Evolutionary conservation across 1,284 basidiomycete species (phyloP), one percentile per base, ranked within the genome.

Genomic region (Taiwanofungus camphoratus): DNA sequence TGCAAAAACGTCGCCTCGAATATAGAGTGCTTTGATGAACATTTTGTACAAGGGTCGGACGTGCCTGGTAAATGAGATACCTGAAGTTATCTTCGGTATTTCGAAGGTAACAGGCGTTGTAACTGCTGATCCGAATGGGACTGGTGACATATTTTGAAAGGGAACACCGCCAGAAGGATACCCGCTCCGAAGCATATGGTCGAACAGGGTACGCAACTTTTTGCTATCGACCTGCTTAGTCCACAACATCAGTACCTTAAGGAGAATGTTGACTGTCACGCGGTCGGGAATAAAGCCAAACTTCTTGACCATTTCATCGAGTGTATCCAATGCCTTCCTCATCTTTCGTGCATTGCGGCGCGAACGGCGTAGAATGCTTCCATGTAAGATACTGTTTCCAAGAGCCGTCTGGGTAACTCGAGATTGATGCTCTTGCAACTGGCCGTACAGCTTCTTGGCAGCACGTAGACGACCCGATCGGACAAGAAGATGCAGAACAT

Each of bases 1-100:
- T 26, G 72, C 77, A 5, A 58, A 58, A 11, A 58, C 52, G 55
- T 87, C 83, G 20, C 69, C 68, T 42, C 76, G 64, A 38, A 65
- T 40, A 61, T 74, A 71, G 44, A 87, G 71, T 24, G 74, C 77
- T 57, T 73, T 79, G 55, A 82, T 71, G 58, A 87, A 82, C 77
- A 79, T 77, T 63, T 71, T 82, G 62, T 81, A 82, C 59, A 86
- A 49, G 22, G 84, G 83, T 46, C 67, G 63, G 15, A 74, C 69
- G 55, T 87, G 83, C 43, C 65, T 69, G 43, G 63, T 58, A 45
- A 78, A 82, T 5, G 69, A 74, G 38, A 81, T 61, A 35, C 60
- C 58, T 20, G 63, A 41, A 13, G 64, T 44, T 13, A 73, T 45
- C 31, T 58, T 55, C 6, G 69, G 63, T 26, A 72, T 48, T 21